Evolutionary conservation across 768 basidiomycete species (phyloP).

Genomic region (Macrolepiota fuliginosa): DNA sequence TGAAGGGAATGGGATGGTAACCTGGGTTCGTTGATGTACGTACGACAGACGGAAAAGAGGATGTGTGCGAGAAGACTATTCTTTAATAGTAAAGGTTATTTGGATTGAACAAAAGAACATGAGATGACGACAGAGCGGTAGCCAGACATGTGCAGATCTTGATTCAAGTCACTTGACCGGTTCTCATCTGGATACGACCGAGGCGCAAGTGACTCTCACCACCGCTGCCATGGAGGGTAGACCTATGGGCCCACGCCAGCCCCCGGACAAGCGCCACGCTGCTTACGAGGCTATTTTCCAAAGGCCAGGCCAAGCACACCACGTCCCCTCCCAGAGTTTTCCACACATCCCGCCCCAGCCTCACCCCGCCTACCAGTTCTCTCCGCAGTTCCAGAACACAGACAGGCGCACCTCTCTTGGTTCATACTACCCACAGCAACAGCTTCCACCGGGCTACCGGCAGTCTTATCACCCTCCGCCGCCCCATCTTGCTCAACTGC

Average conservation of each 20-base stretch:
- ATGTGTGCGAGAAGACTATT: no score
- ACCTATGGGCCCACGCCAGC: conserved; percentile 53
- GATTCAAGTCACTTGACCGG: neutral
- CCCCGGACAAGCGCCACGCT: conserved; percentile 71
- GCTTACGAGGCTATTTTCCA: conserved; percentile 91
- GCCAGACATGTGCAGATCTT: neutral
- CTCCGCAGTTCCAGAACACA: conserved; percentile 25
- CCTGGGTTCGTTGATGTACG: no score
- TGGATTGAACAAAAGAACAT: neutral
- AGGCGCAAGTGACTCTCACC: conserved; percentile 12
- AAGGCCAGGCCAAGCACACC: conserved; percentile 60
- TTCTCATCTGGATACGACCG: conserved; percentile 4
- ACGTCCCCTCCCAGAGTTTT: conserved; percentile 30
- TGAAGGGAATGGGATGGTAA: no score
- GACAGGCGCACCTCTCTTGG: conserved; percentile 49
- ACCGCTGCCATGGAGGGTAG: conserved; percentile 36
- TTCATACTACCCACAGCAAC: conserved; percentile 28
- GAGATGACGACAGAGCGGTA: neutral
- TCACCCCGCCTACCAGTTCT: conserved; percentile 15
- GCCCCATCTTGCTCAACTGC: conserved; percentile 24
- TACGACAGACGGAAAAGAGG: no score
- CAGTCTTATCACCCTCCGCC: conserved; percentile 39
- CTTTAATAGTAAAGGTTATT: no score
- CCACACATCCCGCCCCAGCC: conserved; percentile 25
- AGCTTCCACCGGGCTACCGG: conserved; percentile 25